phyloP scores from a whole-genome alignment of 352 stramenopile genomes.

The Pythium aristosporum region DNA sequence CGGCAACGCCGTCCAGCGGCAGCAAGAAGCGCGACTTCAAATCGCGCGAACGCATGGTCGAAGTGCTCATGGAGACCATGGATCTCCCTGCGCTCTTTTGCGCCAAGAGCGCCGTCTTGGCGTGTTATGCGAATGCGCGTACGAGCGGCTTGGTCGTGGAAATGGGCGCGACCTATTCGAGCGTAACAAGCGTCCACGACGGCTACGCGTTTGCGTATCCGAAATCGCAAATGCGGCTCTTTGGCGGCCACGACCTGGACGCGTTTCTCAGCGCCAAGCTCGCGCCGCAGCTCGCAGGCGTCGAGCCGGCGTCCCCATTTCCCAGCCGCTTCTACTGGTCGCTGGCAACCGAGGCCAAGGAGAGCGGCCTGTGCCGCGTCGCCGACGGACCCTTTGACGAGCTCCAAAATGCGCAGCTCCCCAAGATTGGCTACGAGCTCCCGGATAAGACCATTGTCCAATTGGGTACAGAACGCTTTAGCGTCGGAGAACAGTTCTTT shows the following conservation, averaged over 20 bases:
- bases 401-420: slow-evolving; percentile 65
- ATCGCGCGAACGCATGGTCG: slow-evolving; percentile 61
- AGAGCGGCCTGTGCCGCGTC: slow-evolving; percentile 70
- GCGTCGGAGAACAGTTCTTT: slow-evolving; percentile 90
- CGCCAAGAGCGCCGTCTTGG: slow-evolving; percentile 78
- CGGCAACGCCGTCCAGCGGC: background rate
- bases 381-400: slow-evolving; percentile 73
- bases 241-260: slow-evolving; percentile 69
- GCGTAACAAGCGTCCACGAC: slow-evolving; percentile 75
- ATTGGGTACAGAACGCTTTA: slow-evolving; percentile 86
- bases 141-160: slow-evolving; percentile 81
- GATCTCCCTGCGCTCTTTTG: slow-evolving; percentile 74
- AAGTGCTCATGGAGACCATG: slow-evolving; percentile 84
- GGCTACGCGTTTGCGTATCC: slow-evolving; percentile 73
- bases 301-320: background rate
- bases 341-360: slow-evolving; percentile 67
- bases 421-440: slow-evolving; percentile 78
- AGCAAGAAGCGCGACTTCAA: slow-evolving; percentile 60
- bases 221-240: slow-evolving; percentile 52
- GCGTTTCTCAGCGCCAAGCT: slow-evolving; percentile 60
- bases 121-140: slow-evolving; percentile 81
- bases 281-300: slow-evolving; percentile 33
- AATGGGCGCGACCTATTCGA: slow-evolving; percentile 76
- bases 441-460: slow-evolving; percentile 82
- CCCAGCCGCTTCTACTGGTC: slow-evolving; percentile 40